These are phyloP conservation scores for Sporobolomyces phaffii DNA, from an alignment of 768 basidiomycete species.

Conservation along the genomic window DNA sequence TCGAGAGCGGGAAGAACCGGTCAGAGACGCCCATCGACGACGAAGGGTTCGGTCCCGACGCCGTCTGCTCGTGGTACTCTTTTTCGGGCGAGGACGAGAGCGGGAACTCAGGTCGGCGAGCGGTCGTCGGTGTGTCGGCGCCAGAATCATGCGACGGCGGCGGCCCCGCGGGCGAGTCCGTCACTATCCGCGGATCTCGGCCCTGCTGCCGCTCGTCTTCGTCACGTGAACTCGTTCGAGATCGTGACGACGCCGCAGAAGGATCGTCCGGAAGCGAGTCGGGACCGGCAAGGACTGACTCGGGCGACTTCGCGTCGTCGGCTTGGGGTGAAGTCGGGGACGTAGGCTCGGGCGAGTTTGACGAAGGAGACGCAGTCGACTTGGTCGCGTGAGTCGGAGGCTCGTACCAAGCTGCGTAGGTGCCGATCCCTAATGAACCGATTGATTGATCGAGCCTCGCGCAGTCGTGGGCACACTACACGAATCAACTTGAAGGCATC, in stretches of 20 bases:
- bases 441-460: slow-evolving; percentile 71
- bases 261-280: not conserved
- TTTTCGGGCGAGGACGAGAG: not conserved
- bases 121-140: slow-evolving; percentile 1
- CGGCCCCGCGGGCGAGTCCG: not conserved
- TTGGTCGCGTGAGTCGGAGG: slow-evolving; percentile 43
- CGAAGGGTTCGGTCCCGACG: not conserved
- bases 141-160: not conserved
- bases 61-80: not conserved
- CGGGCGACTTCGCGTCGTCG: not conserved
- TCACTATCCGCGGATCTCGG: not conserved
- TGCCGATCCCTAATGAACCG: slow-evolving; percentile 83
- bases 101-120: not conserved
- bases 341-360: not conserved
- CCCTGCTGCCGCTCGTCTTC: not conserved
- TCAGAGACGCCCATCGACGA: slow-evolving; percentile 48
- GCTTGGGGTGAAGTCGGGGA: not conserved
- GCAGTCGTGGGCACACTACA: slow-evolving; percentile 73
- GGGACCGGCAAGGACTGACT: not conserved
- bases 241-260: not conserved
- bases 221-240: slow-evolving; percentile 2
- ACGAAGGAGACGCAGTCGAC: not conserved
- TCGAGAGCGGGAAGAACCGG: slow-evolving; percentile 83
- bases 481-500: not conserved
- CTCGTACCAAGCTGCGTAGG: slow-evolving; percentile 59